phyloP scores from a whole-genome alignment of 495 filamentous ascomycete genomes.

The Talaromyces proteolyticus region DNA sequence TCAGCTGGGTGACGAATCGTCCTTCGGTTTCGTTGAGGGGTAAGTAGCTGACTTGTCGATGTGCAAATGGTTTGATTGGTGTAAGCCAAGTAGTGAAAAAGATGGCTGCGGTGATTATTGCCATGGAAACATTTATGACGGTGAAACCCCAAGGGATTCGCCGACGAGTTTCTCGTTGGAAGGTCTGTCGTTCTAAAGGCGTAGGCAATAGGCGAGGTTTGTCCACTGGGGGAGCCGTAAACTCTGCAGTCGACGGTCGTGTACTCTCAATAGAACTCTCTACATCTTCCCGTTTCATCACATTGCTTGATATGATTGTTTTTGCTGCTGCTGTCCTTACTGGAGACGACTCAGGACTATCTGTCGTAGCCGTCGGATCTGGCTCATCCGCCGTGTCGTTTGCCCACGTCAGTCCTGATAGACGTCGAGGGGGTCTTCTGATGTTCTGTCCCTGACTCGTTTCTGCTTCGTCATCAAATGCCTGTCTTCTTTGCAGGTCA shows the following conservation, averaged over 20 bases:
- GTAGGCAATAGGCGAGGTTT: background rate
- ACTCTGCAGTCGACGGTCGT: background rate
- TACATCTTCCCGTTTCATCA: background rate
- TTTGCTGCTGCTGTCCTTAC: background rate
- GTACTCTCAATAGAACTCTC: constrained; percentile 1
- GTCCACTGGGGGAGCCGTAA: background rate
- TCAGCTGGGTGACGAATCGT: constrained; percentile 20
- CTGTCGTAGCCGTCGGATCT: background rate
- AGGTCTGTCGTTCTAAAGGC: background rate
- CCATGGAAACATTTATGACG: background rate
- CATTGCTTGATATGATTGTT: background rate
- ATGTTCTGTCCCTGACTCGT: constrained; percentile 27
- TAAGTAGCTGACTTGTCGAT: background rate
- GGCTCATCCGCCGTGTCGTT: constrained; percentile 2
- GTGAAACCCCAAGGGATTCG: background rate
- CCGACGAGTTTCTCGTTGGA: background rate
- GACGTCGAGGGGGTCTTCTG: constrained; percentile 32
- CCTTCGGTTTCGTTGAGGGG: constrained; percentile 17
- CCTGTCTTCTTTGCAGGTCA: constrained; percentile 28
- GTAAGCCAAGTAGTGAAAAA: background rate
- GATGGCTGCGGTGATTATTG: background rate
- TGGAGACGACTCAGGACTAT: background rate
- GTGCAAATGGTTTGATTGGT: background rate
- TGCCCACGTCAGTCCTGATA: constrained; percentile 27
- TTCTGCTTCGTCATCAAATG: constrained; percentile 6